Evolutionary conservation across 2,329 filamentous ascomycete species (phyloP), one percentile per base, ranked within the genome.

Genomic region (Ustulina deusta): DNA sequence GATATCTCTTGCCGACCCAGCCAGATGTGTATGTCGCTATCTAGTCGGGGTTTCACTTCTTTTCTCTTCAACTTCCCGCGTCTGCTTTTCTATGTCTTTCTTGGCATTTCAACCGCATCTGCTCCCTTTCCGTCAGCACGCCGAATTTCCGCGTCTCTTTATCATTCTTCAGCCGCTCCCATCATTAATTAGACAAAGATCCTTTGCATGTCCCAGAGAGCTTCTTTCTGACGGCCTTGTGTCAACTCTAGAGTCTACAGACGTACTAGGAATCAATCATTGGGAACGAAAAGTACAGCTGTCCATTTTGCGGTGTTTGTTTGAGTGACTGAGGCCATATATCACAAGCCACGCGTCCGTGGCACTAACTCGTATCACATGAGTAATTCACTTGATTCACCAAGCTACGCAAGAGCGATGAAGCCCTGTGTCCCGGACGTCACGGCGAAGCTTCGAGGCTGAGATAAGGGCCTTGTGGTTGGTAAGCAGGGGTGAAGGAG

Each of bases 71-170:
- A 13, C 1, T 25, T 25, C 44, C 5, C 11, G 29, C 7, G 3
- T 20, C 20, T 51, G n/a, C 17, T 17, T 34, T 22, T 25, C n/a
- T 46, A 3, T 46, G 42, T 9, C 7, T 20, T 20, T 10, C n/a
- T 46, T 22, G 17, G 4, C n/a, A 22, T 46, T 46, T 11, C 42
- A n/a, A 17, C 20, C 9, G 25, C 20, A 6, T 32, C 36, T 29
- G 54, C 52, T 58, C 52, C 52, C 44, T 38, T 52, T 66, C 52
- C 46, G 58, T 66, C 29, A 27, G 27, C 22, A 51, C 36, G 36
- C 51, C 27, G 3, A 29, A 38, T 56, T n/a, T 58, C 42, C 32
- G 20, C 42, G n/a, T 36, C 11, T 57, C 42, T 66, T 57, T 56
- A 44, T 67, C 44, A 20, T 22, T 34, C 29, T 42, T 40, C 17